These are phyloP conservation scores for Apophysomyces variabilis DNA, from an alignment of 371 early-diverging fungal species.

Conservation along the genomic window DNA sequence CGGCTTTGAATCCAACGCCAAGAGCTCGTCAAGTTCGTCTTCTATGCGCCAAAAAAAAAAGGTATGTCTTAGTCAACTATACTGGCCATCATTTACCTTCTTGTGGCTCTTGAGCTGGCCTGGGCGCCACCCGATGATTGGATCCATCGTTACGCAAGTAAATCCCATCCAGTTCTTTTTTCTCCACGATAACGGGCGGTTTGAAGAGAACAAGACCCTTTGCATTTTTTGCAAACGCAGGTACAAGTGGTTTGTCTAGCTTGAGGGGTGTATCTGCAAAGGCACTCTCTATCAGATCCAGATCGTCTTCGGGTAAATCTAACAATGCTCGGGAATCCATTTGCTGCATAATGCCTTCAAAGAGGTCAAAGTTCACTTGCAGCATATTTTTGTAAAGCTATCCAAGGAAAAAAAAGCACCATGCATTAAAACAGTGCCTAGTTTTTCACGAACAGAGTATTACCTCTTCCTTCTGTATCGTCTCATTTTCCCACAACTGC, in stretches of 20 bases:
- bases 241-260: constrained; percentile 45
- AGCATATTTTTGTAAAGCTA: constrained; percentile 33
- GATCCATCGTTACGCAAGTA: constrained; percentile 44
- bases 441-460: constrained; percentile 3
- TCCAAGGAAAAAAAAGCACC: not conserved
- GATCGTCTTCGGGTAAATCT: constrained; percentile 31
- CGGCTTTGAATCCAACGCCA: constrained; percentile 18
- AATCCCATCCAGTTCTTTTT: constrained; percentile 37
- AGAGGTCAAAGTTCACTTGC: constrained; percentile 38
- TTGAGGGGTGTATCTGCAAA: constrained; percentile 28
- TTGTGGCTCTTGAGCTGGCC: constrained; percentile 2
- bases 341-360: constrained; percentile 27
- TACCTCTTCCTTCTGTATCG: constrained; percentile 21
- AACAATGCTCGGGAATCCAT: constrained; percentile 28
- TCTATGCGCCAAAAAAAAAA: not conserved
- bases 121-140: constrained; percentile 22
- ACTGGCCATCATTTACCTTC: not conserved
- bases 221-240: constrained; percentile 42
- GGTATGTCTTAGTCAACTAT: not conserved
- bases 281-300: constrained; percentile 34
- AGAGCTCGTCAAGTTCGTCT: constrained; percentile 24
- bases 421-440: not conserved
- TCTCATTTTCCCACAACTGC: constrained; percentile 28
- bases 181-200: constrained; percentile 23
- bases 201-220: constrained; percentile 47